phyloP scores from a whole-genome alignment of 306 rosid genomes.

The Malus sieversii region DNA sequence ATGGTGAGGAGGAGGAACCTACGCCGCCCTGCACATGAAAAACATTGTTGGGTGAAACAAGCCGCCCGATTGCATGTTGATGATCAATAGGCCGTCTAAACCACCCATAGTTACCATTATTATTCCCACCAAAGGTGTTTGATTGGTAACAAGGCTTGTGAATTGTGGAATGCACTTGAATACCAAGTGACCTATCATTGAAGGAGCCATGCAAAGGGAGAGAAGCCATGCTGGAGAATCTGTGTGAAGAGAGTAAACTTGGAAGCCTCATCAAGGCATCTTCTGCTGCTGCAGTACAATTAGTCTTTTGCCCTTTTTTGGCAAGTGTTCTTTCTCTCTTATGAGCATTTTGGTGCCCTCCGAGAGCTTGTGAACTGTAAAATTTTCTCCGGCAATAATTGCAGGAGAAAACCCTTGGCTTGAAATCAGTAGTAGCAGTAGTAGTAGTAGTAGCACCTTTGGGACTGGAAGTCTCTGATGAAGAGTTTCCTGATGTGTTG shows the following conservation, averaged over 20 bases:
- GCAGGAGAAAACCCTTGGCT: conserved; percentile 76
- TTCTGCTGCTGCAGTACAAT: conserved; percentile 15
- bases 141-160: conserved; percentile 49
- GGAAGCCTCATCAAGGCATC: conserved; percentile 24
- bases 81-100: conserved; percentile 37
- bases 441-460: conserved; percentile 18
- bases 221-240: conserved; percentile 70
- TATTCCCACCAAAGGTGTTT: conserved; percentile 8
- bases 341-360: conserved; percentile 96
- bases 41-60: conserved; percentile 7
- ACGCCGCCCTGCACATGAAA: conserved; percentile 27
- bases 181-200: conserved; percentile 66
- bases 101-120: conserved; percentile 21
- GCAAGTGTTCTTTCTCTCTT: conserved; percentile 80
- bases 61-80: conserved; percentile 37
- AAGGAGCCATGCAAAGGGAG: conserved; percentile 79
- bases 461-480: conserved; percentile 22
- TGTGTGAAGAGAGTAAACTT: conserved; percentile 6
- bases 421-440: neutral
- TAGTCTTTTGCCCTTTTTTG: conserved; percentile 45
- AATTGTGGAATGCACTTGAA: conserved; percentile 68
- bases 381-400: conserved; percentile 89
- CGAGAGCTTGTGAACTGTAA: conserved; percentile 92
- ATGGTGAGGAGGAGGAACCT: conserved; percentile 19
- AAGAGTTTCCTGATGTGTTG: conserved; percentile 23